Evolutionary conservation across 225 moss, liverwort and hornwort genomes (phyloP), one percentile per base, ranked within the genome.

Genomic region (Pleurozium schreberi): DNA sequence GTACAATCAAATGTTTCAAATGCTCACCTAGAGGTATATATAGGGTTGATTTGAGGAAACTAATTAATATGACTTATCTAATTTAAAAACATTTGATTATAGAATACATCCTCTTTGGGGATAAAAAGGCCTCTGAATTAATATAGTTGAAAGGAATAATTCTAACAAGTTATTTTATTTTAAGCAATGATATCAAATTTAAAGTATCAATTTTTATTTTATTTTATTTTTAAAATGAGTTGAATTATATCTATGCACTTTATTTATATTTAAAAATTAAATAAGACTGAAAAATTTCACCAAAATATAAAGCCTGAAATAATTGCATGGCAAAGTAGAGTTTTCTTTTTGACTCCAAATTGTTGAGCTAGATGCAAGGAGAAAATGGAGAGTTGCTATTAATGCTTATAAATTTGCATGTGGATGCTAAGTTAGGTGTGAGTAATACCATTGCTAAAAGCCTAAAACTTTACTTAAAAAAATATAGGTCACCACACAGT

Each of bases 321-420:
- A 34, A 13, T 34, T 75, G 14, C 22, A 21, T 75, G 3, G 22
- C 1, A 22, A 34, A 0, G 0, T 34, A 3, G 7, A 52, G 21
- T 50, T 2, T 0, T 19, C 14, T 8, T 75, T 8, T 52, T 52
- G 3, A 14, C 7, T 0, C 11, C 0, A 34, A 36, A 52, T 14
- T 52, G 3, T 22, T 76, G 22, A 52, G 2, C 2, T 36, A 12
- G 5, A 34, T 76, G 12, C 4, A 6, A 75, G 2, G 20, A 75
- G 8, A 20, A 2, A 75, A 21, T 34, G 7, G 12, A 34, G 1
- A 36, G 1, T 52, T 18, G 0, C 4, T 74, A 1, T 31, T 4
- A 31, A 31, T 31, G 11, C 28, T 47, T 7, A 47, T 74, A 4
- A 31, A 49, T 74, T 8, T 6, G 1, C 49, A 49, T 11, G 31